Evolutionary conservation across 371 early-diverging fungal genomes (phyloP), one percentile per base, ranked within the genome.

Genomic region (Umbelopsis sp.): DNA sequence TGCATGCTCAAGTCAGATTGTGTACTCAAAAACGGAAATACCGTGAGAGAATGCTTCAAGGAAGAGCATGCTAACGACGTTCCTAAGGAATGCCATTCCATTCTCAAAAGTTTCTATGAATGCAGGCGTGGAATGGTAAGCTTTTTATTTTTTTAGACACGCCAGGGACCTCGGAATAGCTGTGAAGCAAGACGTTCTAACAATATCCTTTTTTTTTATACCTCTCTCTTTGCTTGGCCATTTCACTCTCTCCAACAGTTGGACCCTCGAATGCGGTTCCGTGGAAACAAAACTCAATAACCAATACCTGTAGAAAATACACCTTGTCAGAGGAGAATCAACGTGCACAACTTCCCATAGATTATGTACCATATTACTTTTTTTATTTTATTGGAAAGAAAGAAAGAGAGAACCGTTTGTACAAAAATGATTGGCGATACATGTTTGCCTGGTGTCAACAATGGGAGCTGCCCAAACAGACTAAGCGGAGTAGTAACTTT

Each of bases 1-100:
- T 91, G 91, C 72, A 86, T 92, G 73, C 79, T 90, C 67, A 89
- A 89, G 71, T 90, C 92, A 16, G 83, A 92, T 52, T 92, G 92
- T 70, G 89, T 91, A 7, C 70, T 90, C n/a, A 79, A 81, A 44
- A 83, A 91, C 32, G 83, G 90, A 37, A 83, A 89, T 50, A 79
- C 83, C 8, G 88, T 90, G 0, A 77, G 84, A 44, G 91, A 91
- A 67, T 92, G 92, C 68, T 86, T 89, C 46, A 85, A 82, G 46
- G 69, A 83, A 70, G 89, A 89, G 63, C 83, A 89, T 64, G 86
- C 80, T 29, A 72, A 76, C 50, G 73, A 88, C 57, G 85, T 92
- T 1, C 92, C 92, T 10, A 70, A 72, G 24, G 85, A 88, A 71
- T 92, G 92, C 76, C 76, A 84, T 50, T 83, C 87, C 62, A 84